Percentiles rank a stretch among this genome's conserved stretches.
These are phyloP conservation scores for Amanita rubescens DNA, from an alignment of 768 basidiomycete species.

Conservation along the genomic window DNA sequence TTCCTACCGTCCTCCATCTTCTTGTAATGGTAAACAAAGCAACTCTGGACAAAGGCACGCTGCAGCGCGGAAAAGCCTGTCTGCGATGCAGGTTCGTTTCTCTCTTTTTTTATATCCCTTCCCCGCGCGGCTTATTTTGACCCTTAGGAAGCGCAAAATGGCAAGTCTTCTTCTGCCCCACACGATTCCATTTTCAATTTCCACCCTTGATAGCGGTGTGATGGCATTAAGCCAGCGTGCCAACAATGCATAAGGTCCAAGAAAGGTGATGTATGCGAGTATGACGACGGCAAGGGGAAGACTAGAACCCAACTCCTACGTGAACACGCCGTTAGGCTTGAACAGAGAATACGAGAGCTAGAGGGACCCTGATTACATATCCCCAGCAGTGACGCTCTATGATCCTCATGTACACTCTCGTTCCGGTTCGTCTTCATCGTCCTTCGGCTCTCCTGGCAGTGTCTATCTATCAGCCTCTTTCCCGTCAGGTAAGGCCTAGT, in stretches of 20 bases:
- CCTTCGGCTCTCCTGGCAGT: constrained; percentile 46
- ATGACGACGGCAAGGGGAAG: constrained; percentile 82
- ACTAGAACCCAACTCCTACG: constrained; percentile 74
- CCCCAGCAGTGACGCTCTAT: constrained; percentile 59
- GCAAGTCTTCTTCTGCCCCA: constrained; percentile 22
- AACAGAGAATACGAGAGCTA: constrained; percentile 64
- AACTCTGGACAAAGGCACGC: constrained; percentile 29
- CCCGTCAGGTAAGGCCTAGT: constrained; percentile 38
- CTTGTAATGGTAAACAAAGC: constrained; percentile 43
- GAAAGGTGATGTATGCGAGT: constrained; percentile 68
- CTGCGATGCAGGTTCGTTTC: constrained; percentile 54
- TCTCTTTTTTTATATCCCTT: constrained; percentile 4
- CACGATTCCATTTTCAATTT: constrained; percentile 5
- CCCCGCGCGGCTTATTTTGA: constrained; percentile 7
- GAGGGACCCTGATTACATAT: constrained; percentile 68
- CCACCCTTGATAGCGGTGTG: constrained; percentile 50
- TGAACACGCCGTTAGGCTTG: constrained; percentile 68
- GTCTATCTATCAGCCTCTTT: constrained; percentile 45
- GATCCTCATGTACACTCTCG: constrained; percentile 53
- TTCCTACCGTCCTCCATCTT: constrained; percentile 1
- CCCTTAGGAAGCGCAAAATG: constrained; percentile 62
- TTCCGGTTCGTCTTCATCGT: constrained; percentile 51
- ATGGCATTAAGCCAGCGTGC: constrained; percentile 69
- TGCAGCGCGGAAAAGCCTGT: constrained; percentile 67
- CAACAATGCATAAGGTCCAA: constrained; percentile 75